Conservation (phyloP, 2,329 filamentous ascomycete species). For the Fusarium sp. region DNA sequence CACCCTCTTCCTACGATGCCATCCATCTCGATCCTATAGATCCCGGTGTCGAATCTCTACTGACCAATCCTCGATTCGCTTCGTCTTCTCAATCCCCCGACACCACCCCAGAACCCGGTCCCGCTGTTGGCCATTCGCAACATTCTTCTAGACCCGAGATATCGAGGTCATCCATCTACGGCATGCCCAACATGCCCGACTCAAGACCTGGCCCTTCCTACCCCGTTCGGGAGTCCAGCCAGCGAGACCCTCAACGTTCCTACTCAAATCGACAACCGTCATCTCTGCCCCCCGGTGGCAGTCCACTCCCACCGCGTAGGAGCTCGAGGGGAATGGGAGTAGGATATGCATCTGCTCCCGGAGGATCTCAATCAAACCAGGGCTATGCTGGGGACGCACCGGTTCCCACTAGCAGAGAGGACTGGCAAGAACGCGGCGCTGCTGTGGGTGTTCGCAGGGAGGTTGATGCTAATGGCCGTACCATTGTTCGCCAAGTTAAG, state of each 20-base stretch:
- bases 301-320: constrained; percentile 78
- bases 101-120: constrained; percentile 22
- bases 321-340: constrained; percentile 79
- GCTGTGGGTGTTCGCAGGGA: constrained; percentile 86
- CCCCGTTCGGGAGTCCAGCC: constrained; percentile 75
- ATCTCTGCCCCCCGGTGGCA: constrained; percentile 60
- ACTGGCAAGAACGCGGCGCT: constrained; percentile 97
- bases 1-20: constrained; percentile 36
- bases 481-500: constrained; percentile 86
- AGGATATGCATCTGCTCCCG: constrained; percentile 57
- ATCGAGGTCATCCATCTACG: constrained; percentile 63
- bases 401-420: constrained; percentile 76
- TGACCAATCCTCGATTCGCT: constrained; percentile 40
- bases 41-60: constrained; percentile 30
- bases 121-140: constrained; percentile 23
- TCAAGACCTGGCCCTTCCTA: constrained; percentile 66
- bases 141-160: constrained; percentile 36
- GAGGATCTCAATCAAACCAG: constrained; percentile 39
- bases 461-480: constrained; percentile 85
- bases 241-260: constrained; percentile 68
- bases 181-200: constrained; percentile 68
- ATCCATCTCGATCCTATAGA: constrained; percentile 43
- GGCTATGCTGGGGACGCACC: constrained; percentile 56
- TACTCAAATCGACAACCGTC: constrained; percentile 70
- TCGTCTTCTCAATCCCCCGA: constrained; percentile 29